Percentiles rank a stretch among this genome's conserved stretches.
phyloP scores from a whole-genome alignment of 352 stramenopile species.

The Phytophthora meadii region DNA sequence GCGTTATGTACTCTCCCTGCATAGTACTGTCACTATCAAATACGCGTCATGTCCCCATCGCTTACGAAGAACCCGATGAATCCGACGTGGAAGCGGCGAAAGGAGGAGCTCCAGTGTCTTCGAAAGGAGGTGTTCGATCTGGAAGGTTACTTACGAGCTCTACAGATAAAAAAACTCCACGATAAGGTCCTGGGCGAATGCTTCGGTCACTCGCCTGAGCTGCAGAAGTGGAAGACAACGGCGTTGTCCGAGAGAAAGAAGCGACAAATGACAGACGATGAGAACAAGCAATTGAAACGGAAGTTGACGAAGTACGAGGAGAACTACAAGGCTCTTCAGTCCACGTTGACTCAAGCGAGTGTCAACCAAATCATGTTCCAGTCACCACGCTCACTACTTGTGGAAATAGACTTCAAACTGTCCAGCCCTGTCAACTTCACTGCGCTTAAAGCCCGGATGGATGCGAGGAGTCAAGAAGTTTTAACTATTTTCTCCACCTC shows the following conservation, averaged over 20 bases:
- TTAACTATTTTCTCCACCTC: too few relatives aligned
- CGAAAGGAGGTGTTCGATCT: not conserved
- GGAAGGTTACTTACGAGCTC: not conserved
- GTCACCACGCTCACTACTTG: too few relatives aligned
- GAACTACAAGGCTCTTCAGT: too few relatives aligned
- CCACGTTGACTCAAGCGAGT: not conserved
- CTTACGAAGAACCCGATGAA: not conserved
- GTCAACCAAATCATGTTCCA: not conserved
- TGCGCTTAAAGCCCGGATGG: too few relatives aligned
- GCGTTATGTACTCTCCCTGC: too few relatives aligned
- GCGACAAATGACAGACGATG: not conserved
- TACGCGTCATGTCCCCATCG: not conserved
- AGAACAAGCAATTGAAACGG: not conserved
- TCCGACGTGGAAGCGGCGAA: not conserved
- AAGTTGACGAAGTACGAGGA: not conserved
- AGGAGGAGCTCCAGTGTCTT: not conserved
- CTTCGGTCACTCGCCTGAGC: not conserved
- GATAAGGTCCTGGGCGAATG: not conserved
- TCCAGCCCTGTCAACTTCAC: too few relatives aligned
- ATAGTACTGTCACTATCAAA: too few relatives aligned
- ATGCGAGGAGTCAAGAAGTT: too few relatives aligned
- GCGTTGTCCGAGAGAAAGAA: not conserved
- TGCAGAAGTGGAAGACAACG: not conserved
- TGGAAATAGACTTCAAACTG: too few relatives aligned
- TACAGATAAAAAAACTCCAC: not conserved